Base-by-base conservation (phyloP, 2,329 filamentous ascomycete species). In the Nectriaceae sp. region DNA sequence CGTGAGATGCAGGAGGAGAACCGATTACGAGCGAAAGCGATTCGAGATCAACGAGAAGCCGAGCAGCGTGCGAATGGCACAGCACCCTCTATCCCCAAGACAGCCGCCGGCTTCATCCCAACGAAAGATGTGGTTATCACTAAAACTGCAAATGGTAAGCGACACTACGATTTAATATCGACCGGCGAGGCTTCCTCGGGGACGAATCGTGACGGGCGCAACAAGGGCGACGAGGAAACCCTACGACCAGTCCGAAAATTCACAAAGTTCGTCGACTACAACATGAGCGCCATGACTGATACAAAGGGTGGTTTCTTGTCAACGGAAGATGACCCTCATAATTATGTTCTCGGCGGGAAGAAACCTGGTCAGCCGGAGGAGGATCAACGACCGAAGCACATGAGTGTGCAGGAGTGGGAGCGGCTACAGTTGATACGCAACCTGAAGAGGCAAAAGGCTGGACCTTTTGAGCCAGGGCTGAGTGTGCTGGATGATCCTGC, bases 201-300 rank as follows among this genome's bases (percentile, higher is more conserved):
- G 11, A 89, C 79, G 24, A 82, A 83, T 62, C 86, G 90, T 61
- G 87, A 94, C 76, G 88, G 83, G 4, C 78, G 83, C 41, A 72
- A 70, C 56, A 67, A 64, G 59, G 67, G 65, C 60, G 72, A 79
- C 55, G 74, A 76, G 15, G 74, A 64, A 66, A 51, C 68, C 37
- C 85, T 95, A 42, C 85, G 84, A 46, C 87, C 93, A 1, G 89
- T 90, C 40, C 83, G 85, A 63, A 97, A 95, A 64, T 97, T 97
- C 59, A 84, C 89, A 52, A 93, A 94, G 68, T 97, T 88, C 66
- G 92, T 99, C 64, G 94, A 99, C 65, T 97, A 97, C 73, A 94
- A 99, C 69, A 94, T 99, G 72, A 93, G 89, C 66, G 88, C 93
- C 72, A 97, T 99, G 91, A 95, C 88, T 5, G 94, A 99, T 68